Conservation (phyloP, 2,329 filamentous ascomycete species). For the Paramyrothecium roridum region DNA sequence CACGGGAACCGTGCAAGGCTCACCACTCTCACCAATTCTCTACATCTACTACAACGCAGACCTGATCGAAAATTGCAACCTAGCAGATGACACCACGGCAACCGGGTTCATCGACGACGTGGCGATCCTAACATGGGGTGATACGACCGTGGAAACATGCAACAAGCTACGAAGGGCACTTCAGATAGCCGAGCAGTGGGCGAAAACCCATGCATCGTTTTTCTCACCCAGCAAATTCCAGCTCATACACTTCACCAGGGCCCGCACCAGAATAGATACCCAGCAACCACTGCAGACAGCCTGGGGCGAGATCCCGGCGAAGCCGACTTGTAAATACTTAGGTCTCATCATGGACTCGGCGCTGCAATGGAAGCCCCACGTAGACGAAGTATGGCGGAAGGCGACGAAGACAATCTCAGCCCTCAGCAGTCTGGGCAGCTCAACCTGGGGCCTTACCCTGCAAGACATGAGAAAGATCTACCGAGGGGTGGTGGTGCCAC, state of each 20-base stretch:
- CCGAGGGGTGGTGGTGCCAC: slow-evolving; percentile 1
- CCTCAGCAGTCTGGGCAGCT: slow-evolving; percentile 1
- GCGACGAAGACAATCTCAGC: not conserved
- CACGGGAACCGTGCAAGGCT: slow-evolving; percentile 2
- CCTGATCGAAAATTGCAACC: not conserved
- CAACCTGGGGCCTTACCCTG: not conserved
- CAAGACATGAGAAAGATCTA: not conserved
- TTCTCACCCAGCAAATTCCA: not conserved
- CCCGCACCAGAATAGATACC: not conserved
- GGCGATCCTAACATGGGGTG: not conserved
- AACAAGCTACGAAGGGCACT: not conserved
- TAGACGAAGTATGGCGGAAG: not conserved
- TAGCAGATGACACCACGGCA: not conserved
- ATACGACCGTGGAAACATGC: not conserved
- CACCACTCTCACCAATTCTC: slow-evolving; percentile 2
- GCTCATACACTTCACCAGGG: not conserved
- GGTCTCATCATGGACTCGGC: not conserved
- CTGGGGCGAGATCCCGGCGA: not conserved
- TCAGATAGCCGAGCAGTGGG: not conserved
- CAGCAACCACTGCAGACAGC: not conserved
- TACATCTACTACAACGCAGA: slow-evolving; percentile 1
- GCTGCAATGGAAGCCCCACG: not conserved
- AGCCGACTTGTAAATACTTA: not conserved
- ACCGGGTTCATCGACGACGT: not conserved
- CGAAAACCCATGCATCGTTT: not conserved